A percentile compares a stretch with the other conserved stretches of the same genome.
These are phyloP conservation scores for Trametes punicea DNA, from an alignment of 768 basidiomycete species.

Conservation along the genomic window DNA sequence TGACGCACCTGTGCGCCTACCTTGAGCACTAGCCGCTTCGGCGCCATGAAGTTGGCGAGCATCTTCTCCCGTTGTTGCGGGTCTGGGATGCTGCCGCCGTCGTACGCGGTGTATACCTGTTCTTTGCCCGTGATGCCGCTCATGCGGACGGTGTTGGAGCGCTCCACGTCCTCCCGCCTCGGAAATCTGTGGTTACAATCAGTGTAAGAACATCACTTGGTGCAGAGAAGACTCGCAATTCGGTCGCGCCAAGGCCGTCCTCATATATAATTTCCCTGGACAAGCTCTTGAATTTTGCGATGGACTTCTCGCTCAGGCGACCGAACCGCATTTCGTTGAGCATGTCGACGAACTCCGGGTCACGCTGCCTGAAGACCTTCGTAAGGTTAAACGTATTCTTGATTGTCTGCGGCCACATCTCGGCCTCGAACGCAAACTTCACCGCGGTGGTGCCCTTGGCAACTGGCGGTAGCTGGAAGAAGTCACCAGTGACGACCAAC, in stretches of 20 bases:
- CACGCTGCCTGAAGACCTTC: slow-evolving; percentile 89
- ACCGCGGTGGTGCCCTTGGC: slow-evolving; percentile 51
- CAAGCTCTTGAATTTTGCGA: slow-evolving; percentile 67
- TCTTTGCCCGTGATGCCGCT: slow-evolving; percentile 50
- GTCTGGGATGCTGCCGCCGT: slow-evolving; percentile 59
- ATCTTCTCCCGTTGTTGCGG: slow-evolving; percentile 64
- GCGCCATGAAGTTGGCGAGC: slow-evolving; percentile 91
- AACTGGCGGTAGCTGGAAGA: slow-evolving; percentile 97
- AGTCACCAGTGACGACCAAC: slow-evolving; percentile 94
- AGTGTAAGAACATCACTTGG: not conserved
- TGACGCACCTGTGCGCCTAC: slow-evolving; percentile 54
- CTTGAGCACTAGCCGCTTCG: slow-evolving; percentile 62
- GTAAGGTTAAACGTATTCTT: slow-evolving; percentile 87
- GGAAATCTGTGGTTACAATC: slow-evolving; percentile 64
- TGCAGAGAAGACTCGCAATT: slow-evolving; percentile 57
- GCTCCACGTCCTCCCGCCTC: slow-evolving; percentile 86
- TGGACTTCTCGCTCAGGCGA: slow-evolving; percentile 56
- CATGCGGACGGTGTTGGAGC: slow-evolving; percentile 74
- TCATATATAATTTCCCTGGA: slow-evolving; percentile 67
- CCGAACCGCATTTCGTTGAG: slow-evolving; percentile 99
- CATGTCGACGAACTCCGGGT: slow-evolving; percentile 87
- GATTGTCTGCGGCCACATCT: slow-evolving; percentile 70
- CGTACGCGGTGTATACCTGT: slow-evolving; percentile 52
- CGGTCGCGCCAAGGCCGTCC: slow-evolving; percentile 86
- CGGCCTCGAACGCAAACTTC: slow-evolving; percentile 92